Evolutionary conservation across 2,329 filamentous ascomycete genomes (phyloP), one percentile per base, ranked within the genome.

Genomic region (Dothistroma pini): DNA sequence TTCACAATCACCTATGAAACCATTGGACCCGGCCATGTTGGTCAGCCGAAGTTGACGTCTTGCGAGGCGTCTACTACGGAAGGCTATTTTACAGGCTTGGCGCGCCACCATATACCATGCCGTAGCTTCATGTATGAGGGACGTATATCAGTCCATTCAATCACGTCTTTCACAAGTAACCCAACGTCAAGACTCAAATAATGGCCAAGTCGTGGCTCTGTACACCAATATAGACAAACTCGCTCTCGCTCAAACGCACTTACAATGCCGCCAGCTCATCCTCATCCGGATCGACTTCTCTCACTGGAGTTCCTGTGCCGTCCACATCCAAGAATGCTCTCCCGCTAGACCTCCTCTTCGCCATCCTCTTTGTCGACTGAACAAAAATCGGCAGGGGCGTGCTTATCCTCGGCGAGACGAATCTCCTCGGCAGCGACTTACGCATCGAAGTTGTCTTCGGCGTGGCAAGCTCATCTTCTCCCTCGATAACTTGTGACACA

Each of bases 211-310:
- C 41, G 16, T 44, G 41, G 41, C 41, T 51, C 48, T 51, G 48
- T 31, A 51, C 48, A 51, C 11, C 48, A 29, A 21, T 31, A 51
- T 51, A n/a, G 10, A 51, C 48, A 51, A 14, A 14, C 9, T 14
- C 5, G 25, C n/a, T 19, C 48, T 21, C 19, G 14, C 16, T 44
- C 41, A 44, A 44, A n/a, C n/a, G 14, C n/a, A n/a, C n/a, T 19
- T 44, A 44, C 10, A 44, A n/a, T 54, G 50, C 51, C 38, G 64
- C 62, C 62, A 66, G 51, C 47, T 66, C 64, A 53, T 66, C 64
- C 50, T 60, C 62, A 44, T 62, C 60, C 21, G 62, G 57, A 59
- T 66, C 64, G 41, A 66, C 56, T 35, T 61, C 60, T 29, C 64
- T 57, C 11, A 64, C 47, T 21, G 58, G 58, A n/a, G 64, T 66